Evolutionary conservation across 2,329 filamentous ascomycete species (phyloP), one percentile per base, ranked within the genome.

Genomic region (Trichoderma harzianum): DNA sequence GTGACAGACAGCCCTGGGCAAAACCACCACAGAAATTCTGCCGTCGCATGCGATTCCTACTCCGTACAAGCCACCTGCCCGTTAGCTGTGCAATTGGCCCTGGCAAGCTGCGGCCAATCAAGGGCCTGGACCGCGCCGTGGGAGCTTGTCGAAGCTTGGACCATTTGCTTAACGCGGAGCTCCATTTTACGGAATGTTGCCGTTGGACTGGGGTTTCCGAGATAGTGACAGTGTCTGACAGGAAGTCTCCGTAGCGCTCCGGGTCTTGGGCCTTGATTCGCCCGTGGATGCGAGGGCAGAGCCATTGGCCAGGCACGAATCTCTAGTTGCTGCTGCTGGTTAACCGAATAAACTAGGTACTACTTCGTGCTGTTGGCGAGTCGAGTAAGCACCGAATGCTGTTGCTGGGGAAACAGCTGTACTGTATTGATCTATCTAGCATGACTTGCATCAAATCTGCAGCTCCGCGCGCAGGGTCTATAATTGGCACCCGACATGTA

Each of bases 111-210:
- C 69, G 65, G n/a, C 78, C 76, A 79, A 79, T 79, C 75, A 79
- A 75, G 76, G 51, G 43, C 32, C 36, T 57, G 67, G 69, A 55
- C 66, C 61, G 69, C 71, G 61, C 61, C 69, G 62, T 73, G 68
- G 74, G 77, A 79, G 77, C 77, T 79, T 75, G 67, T 69, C 74
- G 75, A 74, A 78, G 78, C 77, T 79, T 78, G 77, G 78, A 77
- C 78, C 77, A 76, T 58, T 39, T 34, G 60, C 32, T 70, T 58
- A 64, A 63, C 68, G 68, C 61, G 68, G 60, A 64, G 68, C 68
- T 70, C 68, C 68, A 62, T 18, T 63, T 63, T 70, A 34, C 66
- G 66, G 66, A 51, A 69, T 51, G 58, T 34, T 61, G 66, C 66
- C 66, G 66, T 69, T 24, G 55, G 66, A 61, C 53, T 53, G 67